phyloP scores from a whole-genome alignment of 2,329 filamentous ascomycete species.

The Sclerotinia subarctica region DNA sequence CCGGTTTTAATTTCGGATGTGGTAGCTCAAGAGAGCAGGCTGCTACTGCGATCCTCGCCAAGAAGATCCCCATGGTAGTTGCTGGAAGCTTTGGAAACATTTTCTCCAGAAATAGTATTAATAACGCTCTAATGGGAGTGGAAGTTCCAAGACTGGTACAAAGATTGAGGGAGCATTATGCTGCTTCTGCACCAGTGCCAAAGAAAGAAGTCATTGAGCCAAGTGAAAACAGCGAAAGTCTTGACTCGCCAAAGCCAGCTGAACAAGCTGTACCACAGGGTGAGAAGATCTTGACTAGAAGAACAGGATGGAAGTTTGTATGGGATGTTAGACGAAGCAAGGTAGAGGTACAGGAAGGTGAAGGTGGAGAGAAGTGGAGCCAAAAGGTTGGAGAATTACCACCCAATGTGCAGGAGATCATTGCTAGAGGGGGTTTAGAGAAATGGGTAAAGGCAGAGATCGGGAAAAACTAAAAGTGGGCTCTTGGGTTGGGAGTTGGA shows the following conservation, averaged over 20 bases:
- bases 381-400: conserved; percentile 81
- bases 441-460: conserved; percentile 61
- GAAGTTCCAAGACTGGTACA: conserved; percentile 66
- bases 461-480: conserved; percentile 17
- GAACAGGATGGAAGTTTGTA: conserved; percentile 78
- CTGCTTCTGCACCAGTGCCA: conserved; percentile 37
- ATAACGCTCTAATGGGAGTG: conserved; percentile 71
- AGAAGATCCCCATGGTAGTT: conserved; percentile 75
- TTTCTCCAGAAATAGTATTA: conserved; percentile 75
- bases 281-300: conserved; percentile 59
- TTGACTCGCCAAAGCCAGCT: conserved; percentile 49
- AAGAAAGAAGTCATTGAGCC: conserved; percentile 49
- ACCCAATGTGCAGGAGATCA: conserved; percentile 82
- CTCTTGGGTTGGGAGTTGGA: neutral
- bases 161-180: conserved; percentile 61
- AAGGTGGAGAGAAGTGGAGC: conserved; percentile 62
- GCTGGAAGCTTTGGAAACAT: conserved; percentile 82
- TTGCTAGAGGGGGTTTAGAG: conserved; percentile 73
- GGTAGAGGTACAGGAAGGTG: conserved; percentile 68
- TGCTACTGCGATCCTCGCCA: conserved; percentile 81
- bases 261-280: conserved; percentile 41
- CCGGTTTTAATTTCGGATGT: conserved; percentile 86
- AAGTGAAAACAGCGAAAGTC: conserved; percentile 47
- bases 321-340: conserved; percentile 76
- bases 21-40: conserved; percentile 81